Percentiles rank a stretch among this genome's conserved stretches.
These are phyloP conservation scores for Sphagnum fallax DNA, from an alignment of 228 moss, liverwort and hornwort species.

Conservation along the genomic window DNA sequence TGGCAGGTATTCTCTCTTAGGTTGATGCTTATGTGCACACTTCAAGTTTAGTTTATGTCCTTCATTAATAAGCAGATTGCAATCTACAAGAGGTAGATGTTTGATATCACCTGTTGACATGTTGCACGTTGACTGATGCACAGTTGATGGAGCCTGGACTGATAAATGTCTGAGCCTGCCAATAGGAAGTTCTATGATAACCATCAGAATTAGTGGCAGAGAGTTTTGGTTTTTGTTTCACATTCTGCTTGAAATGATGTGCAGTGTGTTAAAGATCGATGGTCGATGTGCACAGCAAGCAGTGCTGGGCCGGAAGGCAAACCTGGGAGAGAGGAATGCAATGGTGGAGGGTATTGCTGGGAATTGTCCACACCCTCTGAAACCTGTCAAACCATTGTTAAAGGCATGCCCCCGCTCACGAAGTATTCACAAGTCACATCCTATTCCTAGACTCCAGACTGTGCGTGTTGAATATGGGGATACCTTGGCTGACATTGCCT, in stretches of 20 bases:
- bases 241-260: neutral
- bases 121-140: too few species aligned
- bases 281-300: slow-evolving; percentile 57
- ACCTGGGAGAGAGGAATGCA: slow-evolving; percentile 53
- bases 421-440: slow-evolving; percentile 29
- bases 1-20: slow-evolving; percentile 52
- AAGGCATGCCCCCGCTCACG: slow-evolving; percentile 45
- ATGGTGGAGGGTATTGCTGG: slow-evolving; percentile 39
- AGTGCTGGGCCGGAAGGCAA: slow-evolving; percentile 70
- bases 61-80: too few species aligned
- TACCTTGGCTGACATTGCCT: slow-evolving; percentile 72
- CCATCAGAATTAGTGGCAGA: neutral
- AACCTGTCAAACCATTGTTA: slow-evolving; percentile 41
- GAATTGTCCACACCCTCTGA: slow-evolving; percentile 41
- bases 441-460: slow-evolving; percentile 44
- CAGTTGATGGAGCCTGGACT: neutral
- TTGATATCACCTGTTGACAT: too few species aligned
- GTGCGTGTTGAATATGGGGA: slow-evolving; percentile 76
- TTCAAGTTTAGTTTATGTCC: too few species aligned
- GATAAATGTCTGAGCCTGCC: neutral
- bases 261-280: slow-evolving; percentile 77
- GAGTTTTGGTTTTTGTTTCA: neutral
- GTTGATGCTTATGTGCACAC: neutral
- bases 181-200: neutral
- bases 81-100: too few species aligned